A percentile compares a stretch with the other conserved stretches of the same genome.
Evolutionary conservation across 257 asterid genomes (phyloP).

Genomic region (Osmanthus fragrans): DNA sequence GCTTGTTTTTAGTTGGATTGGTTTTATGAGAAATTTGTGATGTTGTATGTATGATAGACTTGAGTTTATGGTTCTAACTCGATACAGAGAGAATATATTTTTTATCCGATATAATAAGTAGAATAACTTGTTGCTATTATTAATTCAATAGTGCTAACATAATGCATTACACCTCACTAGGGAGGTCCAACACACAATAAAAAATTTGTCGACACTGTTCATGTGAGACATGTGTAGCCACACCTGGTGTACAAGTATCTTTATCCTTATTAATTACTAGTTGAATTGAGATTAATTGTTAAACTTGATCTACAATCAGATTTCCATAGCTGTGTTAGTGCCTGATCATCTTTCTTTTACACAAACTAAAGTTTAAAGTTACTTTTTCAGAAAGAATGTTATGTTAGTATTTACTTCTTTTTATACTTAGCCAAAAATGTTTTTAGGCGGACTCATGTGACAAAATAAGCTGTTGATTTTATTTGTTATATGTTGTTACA

Average conservation of each 20-base stretch:
- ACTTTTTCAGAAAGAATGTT: neutral
- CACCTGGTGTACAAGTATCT: too few species aligned
- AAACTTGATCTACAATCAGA: too few species aligned
- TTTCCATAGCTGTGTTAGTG: too few species aligned
- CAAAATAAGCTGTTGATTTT: neutral
- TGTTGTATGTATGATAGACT: constrained; percentile 19
- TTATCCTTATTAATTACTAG: constrained; percentile 8
- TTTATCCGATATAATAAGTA: neutral
- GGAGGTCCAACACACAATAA: too few species aligned
- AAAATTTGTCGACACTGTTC: too few species aligned
- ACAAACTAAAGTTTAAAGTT: neutral
- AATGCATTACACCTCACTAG: too few species aligned
- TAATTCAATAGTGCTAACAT: too few species aligned
- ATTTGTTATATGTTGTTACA: neutral
- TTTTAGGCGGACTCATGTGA: neutral
- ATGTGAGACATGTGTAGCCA: too few species aligned
- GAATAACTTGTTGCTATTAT: neutral
- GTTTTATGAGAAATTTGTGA: neutral
- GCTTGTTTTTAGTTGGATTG: too few species aligned
- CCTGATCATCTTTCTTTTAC: too few species aligned
- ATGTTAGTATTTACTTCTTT: neutral
- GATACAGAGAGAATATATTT: neutral
- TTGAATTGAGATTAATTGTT: constrained; percentile 1
- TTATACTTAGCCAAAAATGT: neutral
- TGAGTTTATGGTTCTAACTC: neutral